Evolutionary conservation across 257 asterid species (phyloP).

Genomic region (Petrea volubilis): DNA sequence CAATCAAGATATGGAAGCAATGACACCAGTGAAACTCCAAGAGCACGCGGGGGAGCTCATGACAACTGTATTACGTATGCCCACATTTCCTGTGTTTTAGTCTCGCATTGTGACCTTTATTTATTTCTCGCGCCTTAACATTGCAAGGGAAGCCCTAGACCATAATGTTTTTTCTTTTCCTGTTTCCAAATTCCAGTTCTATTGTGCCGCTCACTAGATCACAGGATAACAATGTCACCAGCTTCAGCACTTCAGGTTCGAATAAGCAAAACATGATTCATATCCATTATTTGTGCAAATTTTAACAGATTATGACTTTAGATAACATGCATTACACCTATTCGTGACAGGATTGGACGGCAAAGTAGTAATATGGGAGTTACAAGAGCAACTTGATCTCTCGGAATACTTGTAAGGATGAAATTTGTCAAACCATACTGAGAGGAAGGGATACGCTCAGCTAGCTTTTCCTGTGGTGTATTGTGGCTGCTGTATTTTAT

Average conservation of each 20-base stretch:
- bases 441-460: constrained; percentile 1
- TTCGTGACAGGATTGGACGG: constrained; percentile 76
- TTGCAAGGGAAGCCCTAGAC: background rate
- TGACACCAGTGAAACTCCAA: constrained; percentile 58
- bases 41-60: constrained; percentile 55
- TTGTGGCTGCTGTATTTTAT: constrained; percentile 7
- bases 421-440: constrained; percentile 2
- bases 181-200: constrained; percentile 47
- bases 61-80: constrained; percentile 84
- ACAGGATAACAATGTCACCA: constrained; percentile 44
- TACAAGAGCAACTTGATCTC: constrained; percentile 66
- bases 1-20: constrained; percentile 74
- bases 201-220: constrained; percentile 63
- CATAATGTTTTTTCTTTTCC: constrained; percentile 7
- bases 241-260: constrained; percentile 93
- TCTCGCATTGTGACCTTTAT: background rate
- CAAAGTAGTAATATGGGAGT: constrained; percentile 80
- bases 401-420: constrained; percentile 47
- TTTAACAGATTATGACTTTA: background rate
- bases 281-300: background rate
- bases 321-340: background rate
- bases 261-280: background rate
- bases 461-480: background rate
- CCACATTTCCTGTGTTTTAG: constrained; percentile 10
- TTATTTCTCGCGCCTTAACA: background rate